These are phyloP conservation scores for Gaeumannomyces tritici DNA, from an alignment of 2,329 filamentous ascomycete species.

Conservation along the genomic window DNA sequence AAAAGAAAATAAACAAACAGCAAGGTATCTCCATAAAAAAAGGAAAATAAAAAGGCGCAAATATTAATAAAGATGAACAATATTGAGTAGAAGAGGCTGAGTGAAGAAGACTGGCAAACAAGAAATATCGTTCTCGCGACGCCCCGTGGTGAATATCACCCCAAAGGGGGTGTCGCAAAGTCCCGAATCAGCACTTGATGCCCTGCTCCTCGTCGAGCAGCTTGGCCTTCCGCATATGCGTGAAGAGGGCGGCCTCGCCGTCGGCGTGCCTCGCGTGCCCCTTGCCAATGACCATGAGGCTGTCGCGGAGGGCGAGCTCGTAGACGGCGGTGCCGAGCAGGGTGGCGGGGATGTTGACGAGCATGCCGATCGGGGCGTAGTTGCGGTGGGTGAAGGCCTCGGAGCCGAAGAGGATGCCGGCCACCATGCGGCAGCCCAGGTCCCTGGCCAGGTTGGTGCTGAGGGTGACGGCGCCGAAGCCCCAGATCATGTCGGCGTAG, in stretches of 20 bases:
- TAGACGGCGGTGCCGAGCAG: slow-evolving; percentile 44
- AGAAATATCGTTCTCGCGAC: too few relatives aligned
- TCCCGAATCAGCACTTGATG: background rate
- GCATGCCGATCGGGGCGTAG: slow-evolving; percentile 35
- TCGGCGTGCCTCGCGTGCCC: slow-evolving; percentile 39
- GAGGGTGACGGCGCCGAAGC: slow-evolving; percentile 44
- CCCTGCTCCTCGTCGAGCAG: slow-evolving; percentile 14
- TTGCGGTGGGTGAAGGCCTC: slow-evolving; percentile 11
- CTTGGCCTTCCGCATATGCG: slow-evolving; percentile 28
- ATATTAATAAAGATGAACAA: too few relatives aligned
- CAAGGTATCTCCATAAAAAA: too few relatives aligned
- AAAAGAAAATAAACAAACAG: too few relatives aligned
- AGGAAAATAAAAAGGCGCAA: too few relatives aligned
- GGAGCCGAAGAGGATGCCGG: slow-evolving; percentile 38
- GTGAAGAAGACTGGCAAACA: too few relatives aligned
- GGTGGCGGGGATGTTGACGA: slow-evolving; percentile 48
- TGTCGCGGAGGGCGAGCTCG: slow-evolving; percentile 44
- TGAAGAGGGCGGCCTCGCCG: slow-evolving; percentile 37
- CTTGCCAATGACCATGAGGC: slow-evolving; percentile 36
- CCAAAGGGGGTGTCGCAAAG: too few relatives aligned
- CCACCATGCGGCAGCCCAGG: slow-evolving; percentile 48
- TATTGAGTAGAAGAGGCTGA: too few relatives aligned
- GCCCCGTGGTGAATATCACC: too few relatives aligned
- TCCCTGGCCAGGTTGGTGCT: slow-evolving; percentile 49
- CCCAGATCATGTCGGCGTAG: slow-evolving; percentile 45